phyloP scores from a whole-genome alignment of 768 basidiomycete species.

The Filobasidium wieringae region DNA sequence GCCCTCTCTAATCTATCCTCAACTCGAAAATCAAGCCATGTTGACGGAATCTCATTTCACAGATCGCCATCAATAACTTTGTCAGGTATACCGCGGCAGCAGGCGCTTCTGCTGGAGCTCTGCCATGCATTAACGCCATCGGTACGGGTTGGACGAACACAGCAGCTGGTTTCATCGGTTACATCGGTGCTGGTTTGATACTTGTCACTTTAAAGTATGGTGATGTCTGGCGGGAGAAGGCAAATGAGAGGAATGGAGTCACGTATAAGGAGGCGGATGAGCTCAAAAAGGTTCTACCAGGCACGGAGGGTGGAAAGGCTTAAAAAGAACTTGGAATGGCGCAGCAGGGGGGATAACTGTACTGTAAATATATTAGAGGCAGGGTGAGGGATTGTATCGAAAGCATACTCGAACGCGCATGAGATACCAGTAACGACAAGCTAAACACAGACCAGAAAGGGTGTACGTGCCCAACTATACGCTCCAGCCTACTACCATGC shows the following conservation, averaged over 20 bases:
- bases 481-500: slow-evolving; percentile 48
- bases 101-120: slow-evolving; percentile 35
- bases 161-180: slow-evolving; percentile 23
- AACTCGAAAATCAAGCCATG: neutral
- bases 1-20: neutral
- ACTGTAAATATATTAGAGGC: too few species aligned
- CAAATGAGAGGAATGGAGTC: slow-evolving; percentile 23
- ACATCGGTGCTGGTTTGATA: slow-evolving; percentile 13
- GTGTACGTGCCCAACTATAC: too few species aligned
- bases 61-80: slow-evolving; percentile 39
- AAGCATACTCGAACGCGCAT: too few species aligned
- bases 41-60: neutral
- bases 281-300: neutral
- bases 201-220: slow-evolving; percentile 24
- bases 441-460: too few species aligned
- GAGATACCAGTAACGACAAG: too few species aligned
- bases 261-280: slow-evolving; percentile 19
- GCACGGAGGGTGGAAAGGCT: too few species aligned
- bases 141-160: slow-evolving; percentile 39
- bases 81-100: slow-evolving; percentile 37
- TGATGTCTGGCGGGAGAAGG: slow-evolving; percentile 27
- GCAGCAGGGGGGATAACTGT: too few species aligned
- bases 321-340: too few species aligned
- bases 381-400: too few species aligned
- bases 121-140: slow-evolving; percentile 37